Conservation (phyloP, 495 filamentous ascomycete species). For the Cercophora samala region DNA sequence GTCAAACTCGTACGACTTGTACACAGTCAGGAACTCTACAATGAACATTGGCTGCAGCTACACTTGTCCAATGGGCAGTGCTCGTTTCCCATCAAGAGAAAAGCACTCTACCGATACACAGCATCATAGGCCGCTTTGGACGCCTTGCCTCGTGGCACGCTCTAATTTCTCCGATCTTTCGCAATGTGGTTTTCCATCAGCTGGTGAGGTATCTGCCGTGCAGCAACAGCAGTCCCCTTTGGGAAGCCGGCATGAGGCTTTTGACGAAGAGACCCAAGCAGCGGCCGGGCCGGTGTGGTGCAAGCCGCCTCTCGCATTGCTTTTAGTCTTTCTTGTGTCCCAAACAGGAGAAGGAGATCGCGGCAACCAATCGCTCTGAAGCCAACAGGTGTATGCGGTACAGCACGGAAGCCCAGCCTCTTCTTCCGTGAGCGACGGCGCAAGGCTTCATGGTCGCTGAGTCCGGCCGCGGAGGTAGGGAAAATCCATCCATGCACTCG, state of each 20-base stretch:
- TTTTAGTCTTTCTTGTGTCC: background rate
- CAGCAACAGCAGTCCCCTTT: background rate
- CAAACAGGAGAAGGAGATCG: background rate
- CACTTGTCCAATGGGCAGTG: background rate
- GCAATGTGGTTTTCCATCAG: too few species aligned
- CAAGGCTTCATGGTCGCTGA: background rate
- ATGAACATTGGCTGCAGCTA: background rate
- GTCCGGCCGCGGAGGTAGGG: background rate
- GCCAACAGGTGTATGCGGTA: background rate
- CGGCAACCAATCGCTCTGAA: background rate
- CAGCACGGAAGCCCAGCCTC: background rate
- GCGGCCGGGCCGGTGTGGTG: background rate
- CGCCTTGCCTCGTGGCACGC: slow-evolving; percentile 10
- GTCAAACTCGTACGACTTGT: too few species aligned
- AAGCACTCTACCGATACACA: background rate
- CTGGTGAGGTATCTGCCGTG: background rate
- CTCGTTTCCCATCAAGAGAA: background rate
- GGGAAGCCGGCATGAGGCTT: background rate
- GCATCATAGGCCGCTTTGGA: background rate
- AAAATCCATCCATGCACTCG: background rate
- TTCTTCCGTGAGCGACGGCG: background rate
- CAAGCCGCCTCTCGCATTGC: background rate
- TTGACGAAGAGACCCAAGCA: background rate
- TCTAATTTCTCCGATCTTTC: background rate
- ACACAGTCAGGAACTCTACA: too few species aligned